A percentile compares a stretch with the other conserved stretches of the same genome.
These are phyloP conservation scores for Heliocybe sulcata DNA, from an alignment of 1,284 basidiomycete species.

Conservation along the genomic window DNA sequence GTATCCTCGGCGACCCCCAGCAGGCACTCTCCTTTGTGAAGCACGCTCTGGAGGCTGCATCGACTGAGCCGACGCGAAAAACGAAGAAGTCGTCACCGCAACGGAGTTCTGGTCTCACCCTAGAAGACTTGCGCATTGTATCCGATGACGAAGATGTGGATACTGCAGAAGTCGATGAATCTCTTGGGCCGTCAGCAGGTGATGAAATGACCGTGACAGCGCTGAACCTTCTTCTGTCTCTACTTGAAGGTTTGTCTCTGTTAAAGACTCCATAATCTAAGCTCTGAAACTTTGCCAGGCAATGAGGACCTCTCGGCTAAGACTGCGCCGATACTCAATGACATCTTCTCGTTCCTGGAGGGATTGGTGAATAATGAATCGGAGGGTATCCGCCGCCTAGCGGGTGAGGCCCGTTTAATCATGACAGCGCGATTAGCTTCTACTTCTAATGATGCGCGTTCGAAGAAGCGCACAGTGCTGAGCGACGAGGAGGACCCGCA, in stretches of 20 bases:
- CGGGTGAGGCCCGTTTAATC: slow-evolving; percentile 71
- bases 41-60: slow-evolving; percentile 43
- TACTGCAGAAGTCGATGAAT: slow-evolving; percentile 39
- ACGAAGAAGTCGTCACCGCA: slow-evolving; percentile 9
- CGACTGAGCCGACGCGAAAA: slow-evolving; percentile 13
- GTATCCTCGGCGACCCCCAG: slow-evolving; percentile 63
- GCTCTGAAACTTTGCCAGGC: slow-evolving; percentile 31
- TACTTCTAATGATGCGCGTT: slow-evolving; percentile 29
- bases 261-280: background rate
- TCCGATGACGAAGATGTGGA: slow-evolving; percentile 30
- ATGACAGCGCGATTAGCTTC: slow-evolving; percentile 72
- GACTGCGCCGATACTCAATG: slow-evolving; percentile 56
- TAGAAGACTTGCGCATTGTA: slow-evolving; percentile 37
- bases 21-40: slow-evolving; percentile 78
- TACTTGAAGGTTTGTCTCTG: slow-evolving; percentile 64
- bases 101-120: slow-evolving; percentile 19
- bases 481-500: slow-evolving; percentile 35
- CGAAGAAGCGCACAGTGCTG: slow-evolving; percentile 17
- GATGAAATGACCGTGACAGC: slow-evolving; percentile 72
- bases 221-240: slow-evolving; percentile 69
- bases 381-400: slow-evolving; percentile 36
- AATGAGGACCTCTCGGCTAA: slow-evolving; percentile 61
- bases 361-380: slow-evolving; percentile 40
- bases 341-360: slow-evolving; percentile 66
- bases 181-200: slow-evolving; percentile 31